phyloP scores from a whole-genome alignment of 1,139 yeast species.

The Suhomyces ambrosiae region DNA sequence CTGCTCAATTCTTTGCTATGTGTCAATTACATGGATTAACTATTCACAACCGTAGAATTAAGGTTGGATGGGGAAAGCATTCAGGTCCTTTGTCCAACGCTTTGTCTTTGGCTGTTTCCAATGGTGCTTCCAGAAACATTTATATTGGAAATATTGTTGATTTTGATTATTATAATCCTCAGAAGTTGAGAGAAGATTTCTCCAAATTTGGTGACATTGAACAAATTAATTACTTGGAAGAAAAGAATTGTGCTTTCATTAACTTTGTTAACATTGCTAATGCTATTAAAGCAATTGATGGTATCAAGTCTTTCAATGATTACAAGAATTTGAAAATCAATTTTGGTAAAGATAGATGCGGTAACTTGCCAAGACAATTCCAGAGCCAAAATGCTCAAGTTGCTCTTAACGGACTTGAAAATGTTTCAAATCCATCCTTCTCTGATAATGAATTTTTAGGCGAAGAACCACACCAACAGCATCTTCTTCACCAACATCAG shows the following conservation, averaged over 20 bases:
- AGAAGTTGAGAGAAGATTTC: conserved; percentile 64
- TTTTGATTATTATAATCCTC: conserved; percentile 53
- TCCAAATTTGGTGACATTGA: conserved; percentile 80
- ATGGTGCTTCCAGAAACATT: conserved; percentile 90
- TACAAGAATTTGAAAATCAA: conserved; percentile 53
- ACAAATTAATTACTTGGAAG: conserved; percentile 73
- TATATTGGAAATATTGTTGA: conserved; percentile 71
- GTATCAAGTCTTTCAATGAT: conserved; percentile 47
- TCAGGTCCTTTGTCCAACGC: conserved; percentile 87
- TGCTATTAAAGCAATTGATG: conserved; percentile 79
- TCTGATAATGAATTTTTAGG: conserved; percentile 32
- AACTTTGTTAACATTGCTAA: conserved; percentile 80
- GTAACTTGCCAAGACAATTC: conserved; percentile 68
- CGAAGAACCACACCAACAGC: conserved; percentile 22
- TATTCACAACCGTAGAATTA: conserved; percentile 77
- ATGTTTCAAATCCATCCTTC: conserved; percentile 27
- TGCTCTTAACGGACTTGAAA: conserved; percentile 22
- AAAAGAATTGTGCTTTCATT: conserved; percentile 79
- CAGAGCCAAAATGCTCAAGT: conserved; percentile 25
- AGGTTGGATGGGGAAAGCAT: conserved; percentile 97
- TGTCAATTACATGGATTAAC: conserved; percentile 80
- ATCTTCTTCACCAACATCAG: conserved; percentile 10
- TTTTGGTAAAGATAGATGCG: conserved; percentile 93
- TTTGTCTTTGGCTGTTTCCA: conserved; percentile 81
- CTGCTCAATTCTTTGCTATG: conserved; percentile 91